phyloP scores from a whole-genome alignment of 2,329 filamentous ascomycete genomes.

The Ceratocystis eucalypticola region DNA sequence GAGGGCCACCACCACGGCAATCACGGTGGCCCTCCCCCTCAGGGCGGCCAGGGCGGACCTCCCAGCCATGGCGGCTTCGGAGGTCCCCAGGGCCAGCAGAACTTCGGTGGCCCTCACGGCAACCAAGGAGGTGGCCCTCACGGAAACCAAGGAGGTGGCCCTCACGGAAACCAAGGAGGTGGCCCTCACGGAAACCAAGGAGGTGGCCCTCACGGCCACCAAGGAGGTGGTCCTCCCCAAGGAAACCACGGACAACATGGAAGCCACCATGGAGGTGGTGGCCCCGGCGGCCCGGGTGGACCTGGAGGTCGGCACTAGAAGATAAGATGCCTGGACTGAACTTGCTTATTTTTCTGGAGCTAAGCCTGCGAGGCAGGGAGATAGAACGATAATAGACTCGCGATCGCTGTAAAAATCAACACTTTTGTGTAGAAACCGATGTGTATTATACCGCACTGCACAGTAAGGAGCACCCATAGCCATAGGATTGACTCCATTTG shows the following conservation, averaged over 20 bases:
- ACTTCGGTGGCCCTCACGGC: neutral
- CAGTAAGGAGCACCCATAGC: neutral
- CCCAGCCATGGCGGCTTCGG: neutral
- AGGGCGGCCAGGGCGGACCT: conserved; percentile 8
- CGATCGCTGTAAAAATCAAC: neutral
- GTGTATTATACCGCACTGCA: neutral
- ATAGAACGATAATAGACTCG: no score
- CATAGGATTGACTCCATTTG: neutral
- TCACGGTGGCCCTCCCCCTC: neutral
- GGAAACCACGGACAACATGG: neutral
- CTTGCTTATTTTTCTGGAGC: neutral
- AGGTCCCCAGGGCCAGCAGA: neutral
- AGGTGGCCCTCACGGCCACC: neutral
- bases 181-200: no score
- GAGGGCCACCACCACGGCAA: neutral
- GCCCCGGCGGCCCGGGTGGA: conserved; percentile 7
- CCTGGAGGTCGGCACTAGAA: conserved; percentile 8
- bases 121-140: neutral
- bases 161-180: neutral
- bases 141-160: neutral
- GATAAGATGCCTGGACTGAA: neutral
- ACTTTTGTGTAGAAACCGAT: neutral
- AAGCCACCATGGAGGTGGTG: neutral
- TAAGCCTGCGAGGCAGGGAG: no score
- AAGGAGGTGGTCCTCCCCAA: neutral